Conservation (phyloP, 1,284 basidiomycete species). For the Ustilago xerochloae region DNA sequence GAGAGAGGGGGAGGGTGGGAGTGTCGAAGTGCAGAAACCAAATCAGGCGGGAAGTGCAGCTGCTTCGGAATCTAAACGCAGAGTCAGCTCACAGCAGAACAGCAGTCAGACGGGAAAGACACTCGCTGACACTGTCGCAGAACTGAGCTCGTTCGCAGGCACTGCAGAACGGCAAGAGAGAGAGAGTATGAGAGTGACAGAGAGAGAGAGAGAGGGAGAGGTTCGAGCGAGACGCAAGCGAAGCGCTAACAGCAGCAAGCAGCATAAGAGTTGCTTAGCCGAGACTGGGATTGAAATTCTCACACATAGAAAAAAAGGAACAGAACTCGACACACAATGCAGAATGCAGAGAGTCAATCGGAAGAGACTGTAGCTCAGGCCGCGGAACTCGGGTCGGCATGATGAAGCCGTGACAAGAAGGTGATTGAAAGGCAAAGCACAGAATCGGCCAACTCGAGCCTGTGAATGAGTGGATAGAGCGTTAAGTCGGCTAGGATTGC, state of each 20-base stretch:
- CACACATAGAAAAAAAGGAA: slow-evolving; percentile 1
- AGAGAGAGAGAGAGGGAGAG: slow-evolving; percentile 7
- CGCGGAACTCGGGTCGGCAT: neutral
- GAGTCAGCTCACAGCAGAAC: too few relatives aligned
- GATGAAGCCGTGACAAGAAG: neutral
- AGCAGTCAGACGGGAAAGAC: too few relatives aligned
- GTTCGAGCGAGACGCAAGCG: neutral
- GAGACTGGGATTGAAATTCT: slow-evolving; percentile 4
- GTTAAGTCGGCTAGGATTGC: neutral
- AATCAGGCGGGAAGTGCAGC: neutral
- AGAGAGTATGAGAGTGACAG: neutral
- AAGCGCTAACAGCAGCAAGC: slow-evolving; percentile 9
- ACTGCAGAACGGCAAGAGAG: neutral
- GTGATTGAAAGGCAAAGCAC: neutral
- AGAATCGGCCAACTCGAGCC: neutral
- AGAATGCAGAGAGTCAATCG: too few relatives aligned
- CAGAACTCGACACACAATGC: too few relatives aligned
- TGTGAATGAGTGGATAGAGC: neutral
- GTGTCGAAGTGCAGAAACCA: neutral
- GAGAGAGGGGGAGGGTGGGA: too few relatives aligned
- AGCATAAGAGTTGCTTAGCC: neutral
- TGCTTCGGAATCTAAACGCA: neutral
- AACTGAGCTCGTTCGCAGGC: too few relatives aligned
- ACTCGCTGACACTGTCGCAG: too few relatives aligned
- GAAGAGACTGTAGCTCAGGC: too few relatives aligned